A percentile compares a stretch with the other conserved stretches of the same genome.
Conservation (phyloP, 2,329 filamentous ascomycete genomes). For the Boeremia lycopersici region DNA sequence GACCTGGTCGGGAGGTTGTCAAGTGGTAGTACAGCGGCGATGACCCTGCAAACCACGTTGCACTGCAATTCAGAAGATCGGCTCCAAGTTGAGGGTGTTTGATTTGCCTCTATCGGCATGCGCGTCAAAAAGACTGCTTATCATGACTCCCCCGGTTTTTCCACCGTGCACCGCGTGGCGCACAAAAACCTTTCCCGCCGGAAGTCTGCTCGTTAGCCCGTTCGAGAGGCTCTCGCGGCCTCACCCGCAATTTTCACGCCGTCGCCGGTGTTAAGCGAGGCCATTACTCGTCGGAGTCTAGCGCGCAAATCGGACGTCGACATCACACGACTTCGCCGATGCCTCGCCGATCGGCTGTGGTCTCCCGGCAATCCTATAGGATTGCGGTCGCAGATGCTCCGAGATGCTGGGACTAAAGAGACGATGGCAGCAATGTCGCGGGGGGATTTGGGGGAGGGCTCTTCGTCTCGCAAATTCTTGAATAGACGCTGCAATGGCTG, state of each 20-base stretch:
- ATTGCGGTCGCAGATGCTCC: slow-evolving; percentile 30
- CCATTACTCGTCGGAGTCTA: background rate
- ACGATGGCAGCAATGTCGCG: slow-evolving; percentile 10
- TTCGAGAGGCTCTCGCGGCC: slow-evolving; percentile 2
- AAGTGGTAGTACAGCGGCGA: background rate
- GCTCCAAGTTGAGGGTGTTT: background rate
- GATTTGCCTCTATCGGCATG: slow-evolving; percentile 2
- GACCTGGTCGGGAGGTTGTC: background rate
- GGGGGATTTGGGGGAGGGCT: slow-evolving; percentile 4
- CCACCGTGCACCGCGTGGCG: slow-evolving; percentile 9
- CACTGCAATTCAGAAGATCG: background rate
- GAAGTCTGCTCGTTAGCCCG: slow-evolving; percentile 1
- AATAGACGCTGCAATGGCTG: slow-evolving; percentile 12
- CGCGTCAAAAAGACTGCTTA: background rate
- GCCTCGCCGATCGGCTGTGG: slow-evolving; percentile 17
- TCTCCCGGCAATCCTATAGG: slow-evolving; percentile 13
- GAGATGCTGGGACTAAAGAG: slow-evolving; percentile 17
- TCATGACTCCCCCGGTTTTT: slow-evolving; percentile 14
- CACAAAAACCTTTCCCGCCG: slow-evolving; percentile 15
- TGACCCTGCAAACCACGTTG: background rate
- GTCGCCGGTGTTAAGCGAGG: slow-evolving; percentile 14
- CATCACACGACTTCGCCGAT: slow-evolving; percentile 23
- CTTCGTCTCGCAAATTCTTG: slow-evolving; percentile 7
- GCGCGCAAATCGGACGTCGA: background rate
- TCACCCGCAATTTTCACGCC: slow-evolving; percentile 8